Percentiles rank a stretch among this genome's conserved stretches.
Conservation (phyloP, 2,329 filamentous ascomycete genomes). For the Fusarium vanettenii region DNA sequence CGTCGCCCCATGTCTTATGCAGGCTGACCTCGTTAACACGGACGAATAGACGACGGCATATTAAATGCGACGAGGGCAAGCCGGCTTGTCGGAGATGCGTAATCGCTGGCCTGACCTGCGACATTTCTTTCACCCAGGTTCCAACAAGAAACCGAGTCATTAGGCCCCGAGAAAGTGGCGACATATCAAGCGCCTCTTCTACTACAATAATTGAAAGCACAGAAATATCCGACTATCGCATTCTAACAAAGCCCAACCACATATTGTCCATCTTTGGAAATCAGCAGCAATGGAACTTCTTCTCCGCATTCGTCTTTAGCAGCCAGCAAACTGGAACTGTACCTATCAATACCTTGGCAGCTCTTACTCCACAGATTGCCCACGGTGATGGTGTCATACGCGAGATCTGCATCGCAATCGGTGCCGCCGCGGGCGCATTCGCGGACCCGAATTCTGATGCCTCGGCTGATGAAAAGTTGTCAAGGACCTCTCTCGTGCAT, state of each 20-base stretch:
- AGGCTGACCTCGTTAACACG: neutral
- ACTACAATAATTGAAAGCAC: neutral
- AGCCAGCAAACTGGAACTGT: slow-evolving; percentile 31
- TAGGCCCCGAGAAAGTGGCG: neutral
- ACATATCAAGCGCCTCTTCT: neutral
- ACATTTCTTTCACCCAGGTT: slow-evolving; percentile 16
- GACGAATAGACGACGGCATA: slow-evolving; percentile 32
- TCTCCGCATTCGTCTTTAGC: slow-evolving; percentile 33
- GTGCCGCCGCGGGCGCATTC: slow-evolving; percentile 28
- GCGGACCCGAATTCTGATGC: slow-evolving; percentile 12
- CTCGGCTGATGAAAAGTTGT: slow-evolving; percentile 14
- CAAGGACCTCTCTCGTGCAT: slow-evolving; percentile 24
- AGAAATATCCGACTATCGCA: slow-evolving; percentile 18
- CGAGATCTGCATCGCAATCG: slow-evolving; percentile 37
- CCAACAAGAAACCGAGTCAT: neutral
- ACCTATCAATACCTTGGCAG: slow-evolving; percentile 30
- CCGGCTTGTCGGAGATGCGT: slow-evolving; percentile 34
- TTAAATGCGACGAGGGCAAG: slow-evolving; percentile 40
- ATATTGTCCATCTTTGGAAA: slow-evolving; percentile 29
- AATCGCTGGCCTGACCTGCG: slow-evolving; percentile 18
- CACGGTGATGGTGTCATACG: slow-evolving; percentile 28
- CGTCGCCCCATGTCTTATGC: neutral
- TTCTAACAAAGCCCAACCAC: slow-evolving; percentile 25
- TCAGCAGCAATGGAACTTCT: slow-evolving; percentile 39
- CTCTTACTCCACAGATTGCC: slow-evolving; percentile 37